These are phyloP conservation scores for Russula compacta DNA, from an alignment of 768 basidiomycete species.

Conservation along the genomic window DNA sequence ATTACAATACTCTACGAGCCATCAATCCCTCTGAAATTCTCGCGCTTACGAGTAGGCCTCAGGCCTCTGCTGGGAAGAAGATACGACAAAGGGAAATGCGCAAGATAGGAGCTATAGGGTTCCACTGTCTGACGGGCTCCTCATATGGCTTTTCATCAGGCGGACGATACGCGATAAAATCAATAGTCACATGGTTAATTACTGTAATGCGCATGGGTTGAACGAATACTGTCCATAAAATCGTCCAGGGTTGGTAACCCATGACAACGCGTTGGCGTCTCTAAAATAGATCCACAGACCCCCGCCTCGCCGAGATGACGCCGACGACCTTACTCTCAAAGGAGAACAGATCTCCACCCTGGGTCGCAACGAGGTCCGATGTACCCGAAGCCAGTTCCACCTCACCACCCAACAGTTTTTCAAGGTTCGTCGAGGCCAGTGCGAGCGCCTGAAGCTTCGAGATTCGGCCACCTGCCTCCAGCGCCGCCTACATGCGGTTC, in stretches of 20 bases:
- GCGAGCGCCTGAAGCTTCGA: slow-evolving; percentile 40
- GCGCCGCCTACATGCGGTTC: slow-evolving; percentile 13
- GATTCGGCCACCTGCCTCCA: slow-evolving; percentile 23
- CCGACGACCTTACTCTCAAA: slow-evolving; percentile 31
- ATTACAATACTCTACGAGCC: not conserved
- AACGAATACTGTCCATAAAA: not conserved
- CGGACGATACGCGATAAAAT: not conserved
- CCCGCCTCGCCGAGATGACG: slow-evolving; percentile 27
- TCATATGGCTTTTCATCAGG: no score
- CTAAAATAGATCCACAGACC: slow-evolving; percentile 27
- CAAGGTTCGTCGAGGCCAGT: slow-evolving; percentile 40
- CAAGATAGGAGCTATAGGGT: not conserved
- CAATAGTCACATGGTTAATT: not conserved
- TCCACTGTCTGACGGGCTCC: no score
- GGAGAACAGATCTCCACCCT: slow-evolving; percentile 29
- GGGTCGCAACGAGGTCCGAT: slow-evolving; percentile 27
- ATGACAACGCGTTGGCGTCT: not conserved
- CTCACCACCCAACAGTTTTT: slow-evolving; percentile 38
- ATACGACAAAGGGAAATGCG: not conserved
- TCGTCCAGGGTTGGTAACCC: not conserved
- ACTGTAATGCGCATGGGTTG: not conserved
- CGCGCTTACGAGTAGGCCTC: not conserved
- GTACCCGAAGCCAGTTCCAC: slow-evolving; percentile 6
- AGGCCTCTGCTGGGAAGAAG: not conserved
- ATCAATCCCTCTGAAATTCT: not conserved